Evolutionary conservation across 2,329 filamentous ascomycete species (phyloP).

Genomic region (Colletotrichum incanum): DNA sequence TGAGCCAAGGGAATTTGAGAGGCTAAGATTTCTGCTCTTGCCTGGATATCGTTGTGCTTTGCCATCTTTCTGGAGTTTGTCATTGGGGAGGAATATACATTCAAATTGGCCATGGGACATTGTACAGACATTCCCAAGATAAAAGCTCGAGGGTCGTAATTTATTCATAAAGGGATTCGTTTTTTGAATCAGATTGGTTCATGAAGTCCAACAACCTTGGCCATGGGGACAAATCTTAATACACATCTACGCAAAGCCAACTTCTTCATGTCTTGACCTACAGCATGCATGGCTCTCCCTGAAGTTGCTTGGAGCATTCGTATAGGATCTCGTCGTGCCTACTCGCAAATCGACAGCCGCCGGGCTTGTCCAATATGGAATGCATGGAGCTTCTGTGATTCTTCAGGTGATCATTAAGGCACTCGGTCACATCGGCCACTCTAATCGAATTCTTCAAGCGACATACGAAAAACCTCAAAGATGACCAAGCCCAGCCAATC

Average conservation of each 20-base stretch:
- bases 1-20: background rate
- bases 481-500: background rate
- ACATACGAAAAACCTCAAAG: background rate
- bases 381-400: background rate
- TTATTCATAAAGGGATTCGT: background rate
- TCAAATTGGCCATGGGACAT: background rate
- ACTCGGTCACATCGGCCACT: no score
- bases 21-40: background rate
- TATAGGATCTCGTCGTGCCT: background rate
- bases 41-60: background rate
- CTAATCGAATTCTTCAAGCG: no score
- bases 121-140: background rate
- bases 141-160: background rate
- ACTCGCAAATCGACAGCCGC: background rate
- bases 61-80: background rate
- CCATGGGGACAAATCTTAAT: background rate
- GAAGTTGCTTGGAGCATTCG: background rate
- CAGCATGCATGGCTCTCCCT: background rate
- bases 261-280: background rate
- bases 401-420: background rate
- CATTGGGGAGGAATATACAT: background rate
- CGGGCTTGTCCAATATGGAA: background rate
- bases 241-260: background rate
- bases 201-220: background rate
- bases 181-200: background rate